Conservation (phyloP, 768 basidiomycete genomes). For the Chiua virens region DNA sequence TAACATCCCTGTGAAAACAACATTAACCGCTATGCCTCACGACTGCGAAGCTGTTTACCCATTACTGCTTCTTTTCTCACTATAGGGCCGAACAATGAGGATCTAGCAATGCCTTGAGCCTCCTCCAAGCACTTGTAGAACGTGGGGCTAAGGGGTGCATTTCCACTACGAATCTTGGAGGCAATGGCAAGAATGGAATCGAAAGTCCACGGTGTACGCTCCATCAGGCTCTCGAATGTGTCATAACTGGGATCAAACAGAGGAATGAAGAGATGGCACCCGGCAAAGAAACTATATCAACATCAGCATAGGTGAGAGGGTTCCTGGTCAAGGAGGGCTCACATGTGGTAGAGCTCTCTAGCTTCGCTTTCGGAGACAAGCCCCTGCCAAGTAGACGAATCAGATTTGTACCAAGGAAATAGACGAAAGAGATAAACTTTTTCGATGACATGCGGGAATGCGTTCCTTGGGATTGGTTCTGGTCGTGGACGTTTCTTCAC, state of each 20-base stretch:
- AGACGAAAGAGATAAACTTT: slow-evolving; percentile 47
- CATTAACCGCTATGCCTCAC: slow-evolving; percentile 1
- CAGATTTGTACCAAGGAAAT: background rate
- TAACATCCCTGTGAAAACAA: slow-evolving; percentile 66
- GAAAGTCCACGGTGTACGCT: slow-evolving; percentile 94
- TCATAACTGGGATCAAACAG: slow-evolving; percentile 92
- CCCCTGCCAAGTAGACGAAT: slow-evolving; percentile 47
- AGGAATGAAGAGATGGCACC: slow-evolving; percentile 95
- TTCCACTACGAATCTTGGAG: slow-evolving; percentile 88
- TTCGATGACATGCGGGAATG: slow-evolving; percentile 87
- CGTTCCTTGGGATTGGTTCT: slow-evolving; percentile 80
- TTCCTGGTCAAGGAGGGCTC: slow-evolving; percentile 29
- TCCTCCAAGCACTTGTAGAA: slow-evolving; percentile 93
- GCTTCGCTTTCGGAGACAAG: slow-evolving; percentile 85
- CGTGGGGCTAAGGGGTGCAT: slow-evolving; percentile 77
- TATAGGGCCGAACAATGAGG: slow-evolving; percentile 89
- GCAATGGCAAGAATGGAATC: slow-evolving; percentile 92
- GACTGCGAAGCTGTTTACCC: slow-evolving; percentile 46
- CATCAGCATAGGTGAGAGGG: slow-evolving; percentile 2
- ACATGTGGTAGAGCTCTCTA: slow-evolving; percentile 91
- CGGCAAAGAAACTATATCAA: slow-evolving; percentile 80
- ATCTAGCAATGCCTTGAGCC: slow-evolving; percentile 93
- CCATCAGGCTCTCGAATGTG: slow-evolving; percentile 88
- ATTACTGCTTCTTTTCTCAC: slow-evolving; percentile 94
- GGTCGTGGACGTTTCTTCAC: slow-evolving; percentile 84